Percentiles rank a stretch among this genome's conserved stretches.
These are phyloP conservation scores for Ophiostoma australiae DNA, from an alignment of 2,329 filamentous ascomycete genomes.

Conservation along the genomic window DNA sequence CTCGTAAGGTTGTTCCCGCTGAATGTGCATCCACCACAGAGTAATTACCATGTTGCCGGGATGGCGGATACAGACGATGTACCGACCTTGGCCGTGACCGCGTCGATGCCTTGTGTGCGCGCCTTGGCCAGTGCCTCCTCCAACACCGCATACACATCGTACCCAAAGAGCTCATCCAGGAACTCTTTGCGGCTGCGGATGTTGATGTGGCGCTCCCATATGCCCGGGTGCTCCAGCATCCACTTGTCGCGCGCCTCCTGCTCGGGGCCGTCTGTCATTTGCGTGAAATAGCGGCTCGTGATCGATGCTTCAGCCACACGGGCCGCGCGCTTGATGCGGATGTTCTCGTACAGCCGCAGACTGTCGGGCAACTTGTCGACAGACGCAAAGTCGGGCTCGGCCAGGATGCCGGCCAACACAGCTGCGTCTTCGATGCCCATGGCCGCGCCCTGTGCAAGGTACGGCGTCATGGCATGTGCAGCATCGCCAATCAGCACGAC, in stretches of 20 bases:
- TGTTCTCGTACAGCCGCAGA: constrained; percentile 20
- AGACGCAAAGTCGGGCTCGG: constrained; percentile 25
- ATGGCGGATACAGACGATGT: constrained; percentile 17
- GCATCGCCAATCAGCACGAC: constrained; percentile 46
- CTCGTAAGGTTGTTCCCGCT: neutral
- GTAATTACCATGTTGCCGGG: neutral
- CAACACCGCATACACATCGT: constrained; percentile 20
- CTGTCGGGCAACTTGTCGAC: constrained; percentile 13
- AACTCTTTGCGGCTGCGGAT: constrained; percentile 25
- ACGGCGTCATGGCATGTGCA: constrained; percentile 47
- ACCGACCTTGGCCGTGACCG: constrained; percentile 6
- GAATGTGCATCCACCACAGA: no score
- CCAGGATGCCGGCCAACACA: constrained; percentile 39
- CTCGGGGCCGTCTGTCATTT: constrained; percentile 23
- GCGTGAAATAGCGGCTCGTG: constrained; percentile 21
- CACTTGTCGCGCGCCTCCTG: constrained; percentile 24
- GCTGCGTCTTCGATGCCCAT: constrained; percentile 48
- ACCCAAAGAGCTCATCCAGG: constrained; percentile 25
- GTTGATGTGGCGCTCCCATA: constrained; percentile 22
- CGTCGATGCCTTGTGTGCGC: constrained; percentile 3
- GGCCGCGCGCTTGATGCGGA: constrained; percentile 24
- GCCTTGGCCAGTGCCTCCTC: constrained; percentile 16
- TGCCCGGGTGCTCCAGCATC: constrained; percentile 24
- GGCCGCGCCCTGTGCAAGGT: constrained; percentile 44
- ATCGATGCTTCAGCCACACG: constrained; percentile 21